Percentiles rank a stretch among this genome's conserved stretches.
These are phyloP conservation scores for Fragosphaeria purpurea DNA, from an alignment of 2,329 filamentous ascomycete species.

Conservation along the genomic window DNA sequence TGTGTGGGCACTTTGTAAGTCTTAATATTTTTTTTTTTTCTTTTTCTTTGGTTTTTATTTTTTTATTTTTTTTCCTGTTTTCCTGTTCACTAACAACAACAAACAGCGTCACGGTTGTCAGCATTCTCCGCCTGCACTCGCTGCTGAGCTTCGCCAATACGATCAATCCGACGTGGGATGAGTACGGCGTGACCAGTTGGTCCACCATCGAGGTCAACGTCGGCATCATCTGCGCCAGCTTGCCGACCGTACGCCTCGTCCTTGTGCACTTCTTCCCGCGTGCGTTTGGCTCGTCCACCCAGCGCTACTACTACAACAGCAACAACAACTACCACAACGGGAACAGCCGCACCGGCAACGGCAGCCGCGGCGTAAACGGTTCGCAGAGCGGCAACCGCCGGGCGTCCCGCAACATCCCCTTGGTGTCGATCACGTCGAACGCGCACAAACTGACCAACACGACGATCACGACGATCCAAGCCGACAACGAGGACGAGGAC, in stretches of 20 bases:
- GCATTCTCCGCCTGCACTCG: constrained; percentile 21
- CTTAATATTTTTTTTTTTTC: neutral
- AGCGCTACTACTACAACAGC: constrained; percentile 7
- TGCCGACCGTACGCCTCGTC: constrained; percentile 21
- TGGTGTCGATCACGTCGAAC: constrained; percentile 3
- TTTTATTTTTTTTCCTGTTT: neutral
- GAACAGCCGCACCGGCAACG: neutral
- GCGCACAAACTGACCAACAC: constrained; percentile 4
- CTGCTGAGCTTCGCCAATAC: constrained; percentile 19
- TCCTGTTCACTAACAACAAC: neutral
- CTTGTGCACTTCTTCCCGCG: constrained; percentile 20
- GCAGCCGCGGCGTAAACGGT: neutral
- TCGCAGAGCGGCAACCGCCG: neutral
- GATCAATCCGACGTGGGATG: constrained; percentile 22
- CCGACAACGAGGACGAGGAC: neutral
- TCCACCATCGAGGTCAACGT: constrained; percentile 25
- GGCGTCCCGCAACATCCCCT: constrained; percentile 3
- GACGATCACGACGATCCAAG: constrained; percentile 4
- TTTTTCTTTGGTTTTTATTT: neutral
- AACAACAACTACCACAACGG: neutral
- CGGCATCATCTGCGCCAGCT: constrained; percentile 24
- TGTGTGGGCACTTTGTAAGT: constrained; percentile 30
- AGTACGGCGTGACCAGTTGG: constrained; percentile 22
- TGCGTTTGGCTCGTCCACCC: constrained; percentile 8
- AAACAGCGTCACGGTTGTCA: constrained; percentile 23